Base-by-base conservation (phyloP, 73 alveolate genomes). In the Paramecium bursaria region DNA sequence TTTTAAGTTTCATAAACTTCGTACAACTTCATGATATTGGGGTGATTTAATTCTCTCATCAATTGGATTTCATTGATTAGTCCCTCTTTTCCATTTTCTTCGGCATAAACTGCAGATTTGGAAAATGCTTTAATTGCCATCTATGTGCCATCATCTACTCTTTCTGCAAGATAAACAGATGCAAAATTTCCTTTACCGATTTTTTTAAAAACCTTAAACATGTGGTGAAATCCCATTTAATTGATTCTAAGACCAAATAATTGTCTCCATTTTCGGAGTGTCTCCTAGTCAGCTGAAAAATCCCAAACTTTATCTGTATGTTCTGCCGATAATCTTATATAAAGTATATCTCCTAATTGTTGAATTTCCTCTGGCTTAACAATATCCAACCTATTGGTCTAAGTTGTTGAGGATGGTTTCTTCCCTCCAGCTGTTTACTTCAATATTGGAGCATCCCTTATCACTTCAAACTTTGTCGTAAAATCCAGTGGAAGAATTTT, bases 131-230 rank as follows among this genome's bases (percentile, higher is more conserved):
- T 79, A 22, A 79, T 73, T 4, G 89, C 89, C 57, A 79, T 53
- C 42, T 79, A 73, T 27, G 14, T 31, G 47, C 73, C 76, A 26
- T 79, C 89, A 25, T 79, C 89, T 4, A 79, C 26, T 54, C 89
- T 54, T 42, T 79, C 89, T 19, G 89, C 76, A 26, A 79, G 54
- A 73, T 79, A 79, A 23, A 79, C 89, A 54, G 85, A 53, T 14
- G 89, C 89, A 55, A 79, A 79, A 55, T 79, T 79, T 33, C 89
- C 89, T 50, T 79, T 79, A 25, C 89, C 89, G 13, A 79, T 79
- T 35, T 79, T 79, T 55, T 79, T 79, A 17, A 53, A 73, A 7
- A 73, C 89, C 26, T 79, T 79, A n/a, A 79, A 79, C 74, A 79
- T 48, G 42, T 79, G 85, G 25, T 79, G 89, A 73, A 79, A 79